phyloP scores from a whole-genome alignment of 139 green algal species.

The Coccomyxa sp. region DNA sequence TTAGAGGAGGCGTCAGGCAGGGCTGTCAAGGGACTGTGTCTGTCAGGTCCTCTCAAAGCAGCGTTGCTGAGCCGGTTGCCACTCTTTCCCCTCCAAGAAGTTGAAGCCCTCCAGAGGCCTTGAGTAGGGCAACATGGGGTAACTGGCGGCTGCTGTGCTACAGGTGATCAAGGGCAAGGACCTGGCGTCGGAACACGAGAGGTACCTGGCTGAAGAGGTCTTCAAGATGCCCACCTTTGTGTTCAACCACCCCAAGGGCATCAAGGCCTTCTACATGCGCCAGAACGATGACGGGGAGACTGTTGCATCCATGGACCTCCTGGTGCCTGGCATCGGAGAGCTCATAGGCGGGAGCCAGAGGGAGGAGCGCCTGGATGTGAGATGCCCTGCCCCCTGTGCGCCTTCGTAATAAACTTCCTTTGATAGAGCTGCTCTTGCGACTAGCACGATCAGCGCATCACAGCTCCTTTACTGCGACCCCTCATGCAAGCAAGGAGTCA shows the following conservation, averaged over 20 bases:
- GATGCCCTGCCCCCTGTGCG: background rate
- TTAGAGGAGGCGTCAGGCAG: background rate
- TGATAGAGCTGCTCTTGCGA: no score
- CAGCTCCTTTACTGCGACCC: no score
- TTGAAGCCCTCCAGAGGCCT: background rate
- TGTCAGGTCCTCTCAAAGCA: background rate
- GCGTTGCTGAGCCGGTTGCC: background rate
- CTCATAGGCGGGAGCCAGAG: constrained; percentile 89
- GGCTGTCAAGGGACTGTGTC: background rate
- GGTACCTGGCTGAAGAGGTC: constrained; percentile 89
- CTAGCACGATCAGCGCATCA: no score
- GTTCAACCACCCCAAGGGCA: constrained; percentile 95
- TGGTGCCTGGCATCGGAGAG: constrained; percentile 95
- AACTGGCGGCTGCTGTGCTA: background rate
- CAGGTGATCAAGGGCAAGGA: constrained; percentile 88
- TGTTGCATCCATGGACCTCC: constrained; percentile 97
- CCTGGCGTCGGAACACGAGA: constrained; percentile 91
- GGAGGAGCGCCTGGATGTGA: constrained; percentile 71
- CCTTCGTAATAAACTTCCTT: background rate
- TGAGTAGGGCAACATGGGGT: background rate
- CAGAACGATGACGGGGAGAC: constrained; percentile 96
- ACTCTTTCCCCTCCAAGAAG: background rate
- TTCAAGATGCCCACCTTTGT: constrained; percentile 94
- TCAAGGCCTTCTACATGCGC: constrained; percentile 99
- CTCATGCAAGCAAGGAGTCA: no score